Base-by-base conservation (phyloP, 176 grass and related monocot genomes). In the Neostapfia colusana region DNA sequence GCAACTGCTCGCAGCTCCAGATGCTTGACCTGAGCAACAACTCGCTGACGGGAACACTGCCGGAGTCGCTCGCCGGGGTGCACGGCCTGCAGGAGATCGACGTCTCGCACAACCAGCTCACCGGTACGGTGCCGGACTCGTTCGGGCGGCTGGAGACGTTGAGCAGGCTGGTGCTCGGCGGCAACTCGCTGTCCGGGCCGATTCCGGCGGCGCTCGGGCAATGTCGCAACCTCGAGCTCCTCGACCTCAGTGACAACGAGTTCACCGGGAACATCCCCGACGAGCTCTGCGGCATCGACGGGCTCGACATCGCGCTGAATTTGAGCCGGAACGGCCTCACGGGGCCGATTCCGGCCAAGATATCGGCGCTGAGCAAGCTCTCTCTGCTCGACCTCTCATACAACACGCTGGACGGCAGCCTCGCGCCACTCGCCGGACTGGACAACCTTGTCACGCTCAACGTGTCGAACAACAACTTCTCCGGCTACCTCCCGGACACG, bases 391-490 rank as follows among this genome's bases (percentile, higher is more conserved):
- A 99, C 65, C 70, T 99, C 1, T 95, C 91, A 0, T 90, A 94
- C 89, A 99, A 99, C 66, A 25, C 58, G 66, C 76, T 99, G 59
- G 69, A 63, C 75, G 91, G 91, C 31, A 36, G 46, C 53, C 95
- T 99, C 24, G 31, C 82, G 49, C 67, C 91, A 17, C 83, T 99
- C 20, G 76, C 87, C 28, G 87, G 85, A 31, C 72, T 99, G 0
- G 91, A 92, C 63, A 99, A 95, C 55, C 85, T 99, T 4, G 95
- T 99, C 21, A 85, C 95, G 6, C 88, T 99, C 65, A 99, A 95
- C 35, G 87, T 99, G 17, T 99, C 95, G 0, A 88, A 92, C 80
- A 99, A 99, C 82, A 98, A 99, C 78, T 92, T 99, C 73, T 90
- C 91, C 12, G 95, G 95, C 0, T 98, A 90, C 77, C 91, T 98